Evolutionary conservation across 305 asterid species (phyloP).

Genomic region (Solanum hybrid): DNA sequence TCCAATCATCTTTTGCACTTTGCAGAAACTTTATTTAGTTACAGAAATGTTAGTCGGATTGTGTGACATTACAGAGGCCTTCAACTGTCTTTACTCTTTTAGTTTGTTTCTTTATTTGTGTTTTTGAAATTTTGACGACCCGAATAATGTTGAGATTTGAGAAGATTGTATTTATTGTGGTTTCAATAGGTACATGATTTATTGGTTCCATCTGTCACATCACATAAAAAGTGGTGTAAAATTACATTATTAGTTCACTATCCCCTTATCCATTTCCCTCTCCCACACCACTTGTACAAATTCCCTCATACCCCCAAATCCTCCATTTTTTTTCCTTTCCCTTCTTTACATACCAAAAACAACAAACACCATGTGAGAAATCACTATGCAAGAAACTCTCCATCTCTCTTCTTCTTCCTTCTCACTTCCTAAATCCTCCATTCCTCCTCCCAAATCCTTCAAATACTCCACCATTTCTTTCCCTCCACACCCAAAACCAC

Average conservation of each 20-base stretch:
- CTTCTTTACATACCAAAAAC: neutral
- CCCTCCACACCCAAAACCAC: conserved; percentile 21
- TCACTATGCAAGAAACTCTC: conserved; percentile 47
- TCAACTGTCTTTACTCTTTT: neutral
- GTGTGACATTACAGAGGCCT: neutral
- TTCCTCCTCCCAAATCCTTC: conserved; percentile 14
- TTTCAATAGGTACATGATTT: neutral
- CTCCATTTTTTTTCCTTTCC: neutral
- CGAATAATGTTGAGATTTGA: neutral
- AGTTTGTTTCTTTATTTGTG: neutral
- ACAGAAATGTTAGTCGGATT: neutral
- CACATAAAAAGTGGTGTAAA: neutral
- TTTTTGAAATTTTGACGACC: neutral
- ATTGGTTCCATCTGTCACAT: neutral
- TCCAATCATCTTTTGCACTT: neutral
- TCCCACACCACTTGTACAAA: neutral
- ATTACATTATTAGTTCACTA: neutral
- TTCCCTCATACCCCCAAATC: neutral
- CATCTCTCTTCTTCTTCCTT: conserved; percentile 20
- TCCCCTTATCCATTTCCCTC: neutral
- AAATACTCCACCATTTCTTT: conserved; percentile 19
- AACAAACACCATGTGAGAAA: neutral
- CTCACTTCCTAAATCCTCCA: conserved; percentile 15
- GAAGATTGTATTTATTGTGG: neutral
- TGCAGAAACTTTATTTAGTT: neutral